Evolutionary conservation across 2,329 filamentous ascomycete genomes (phyloP), one percentile per base, ranked within the genome.

Genomic region (Neospermospora avenae): DNA sequence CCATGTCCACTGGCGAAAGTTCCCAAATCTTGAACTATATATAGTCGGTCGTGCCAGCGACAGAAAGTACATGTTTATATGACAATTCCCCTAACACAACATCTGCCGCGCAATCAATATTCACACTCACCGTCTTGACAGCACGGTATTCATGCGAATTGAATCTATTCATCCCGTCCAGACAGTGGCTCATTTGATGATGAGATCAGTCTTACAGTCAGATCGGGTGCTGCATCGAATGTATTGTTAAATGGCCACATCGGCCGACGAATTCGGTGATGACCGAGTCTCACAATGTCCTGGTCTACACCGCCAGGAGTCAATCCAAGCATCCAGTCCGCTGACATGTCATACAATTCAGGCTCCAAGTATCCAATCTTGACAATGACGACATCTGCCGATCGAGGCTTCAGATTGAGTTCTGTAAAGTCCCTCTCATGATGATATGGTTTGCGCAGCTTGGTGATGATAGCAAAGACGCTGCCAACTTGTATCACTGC

Each of bases 291-390:
- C 58, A 72, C 65, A 13, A 83, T 68, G 59, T 83, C 77, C 67
- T 83, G 81, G 64, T 83, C 79, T 10, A 83, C 81, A 8, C 80
- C 80, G 0, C 80, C 81, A 0, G 80, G 80, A 0, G 80, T 83
- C 16, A 83, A 71, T 0, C 73, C 81, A 1, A 83, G 73, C 77
- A 82, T 81, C 81, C 80, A 83, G 56, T 78, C 80, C 7, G 73
- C 73, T 0, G 80, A 77, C 80, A 83, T 83, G 54, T 76, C 76
- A 60, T 81, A 81, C 4, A 83, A 70, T 65, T 83, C 77, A 3
- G 81, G 81, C 66, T 83, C 81, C 1, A 84, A 69, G 59, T 83
- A 84, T 16, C 81, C 81, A 46, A 83, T 83, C 69, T 83, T 83
- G 24, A 83, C 80, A 45, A 83, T 76, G 0, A 83, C 80, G 22